Percentiles rank a stretch among this genome's conserved stretches.
These are phyloP conservation scores for Microdochium trichocladiopsis DNA, from an alignment of 2,329 filamentous ascomycete genomes.

Conservation along the genomic window DNA sequence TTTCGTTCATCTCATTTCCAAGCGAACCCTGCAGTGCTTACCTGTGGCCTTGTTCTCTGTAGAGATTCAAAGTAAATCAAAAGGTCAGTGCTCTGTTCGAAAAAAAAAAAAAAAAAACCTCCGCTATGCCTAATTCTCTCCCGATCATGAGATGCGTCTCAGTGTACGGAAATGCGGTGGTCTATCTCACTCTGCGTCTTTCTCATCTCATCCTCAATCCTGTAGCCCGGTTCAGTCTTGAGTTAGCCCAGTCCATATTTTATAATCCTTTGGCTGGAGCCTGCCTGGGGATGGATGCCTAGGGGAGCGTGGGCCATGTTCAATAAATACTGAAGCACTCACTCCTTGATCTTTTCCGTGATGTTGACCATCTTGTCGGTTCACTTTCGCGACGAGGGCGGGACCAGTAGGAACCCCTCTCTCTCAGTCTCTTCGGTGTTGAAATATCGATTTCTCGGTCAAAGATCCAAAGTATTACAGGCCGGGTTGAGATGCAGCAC, in stretches of 20 bases:
- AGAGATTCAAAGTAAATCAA: neutral
- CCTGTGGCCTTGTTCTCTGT: slow-evolving; percentile 98
- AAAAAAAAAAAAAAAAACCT: neutral
- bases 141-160: too few relatives aligned
- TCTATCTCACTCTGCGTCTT: slow-evolving; percentile 85
- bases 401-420: neutral
- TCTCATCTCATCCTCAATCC: slow-evolving; percentile 99
- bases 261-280: too few relatives aligned
- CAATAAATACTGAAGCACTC: too few relatives aligned
- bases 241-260: too few relatives aligned
- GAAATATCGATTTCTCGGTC: neutral
- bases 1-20: neutral
- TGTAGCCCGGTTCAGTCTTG: slow-evolving; percentile 28
- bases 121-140: neutral
- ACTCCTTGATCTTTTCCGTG: slow-evolving; percentile 99
- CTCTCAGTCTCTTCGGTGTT: neutral
- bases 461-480: neutral
- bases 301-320: too few relatives aligned
- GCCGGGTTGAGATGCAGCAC: neutral
- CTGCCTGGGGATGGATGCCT: too few relatives aligned
- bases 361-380: slow-evolving; percentile 86
- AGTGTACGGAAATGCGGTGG: neutral
- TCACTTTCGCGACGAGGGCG: neutral
- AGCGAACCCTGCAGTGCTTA: slow-evolving; percentile 41
- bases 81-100: neutral